phyloP scores from a whole-genome alignment of 208 protist genomes.

The Acanthamoeba castellanii region DNA sequence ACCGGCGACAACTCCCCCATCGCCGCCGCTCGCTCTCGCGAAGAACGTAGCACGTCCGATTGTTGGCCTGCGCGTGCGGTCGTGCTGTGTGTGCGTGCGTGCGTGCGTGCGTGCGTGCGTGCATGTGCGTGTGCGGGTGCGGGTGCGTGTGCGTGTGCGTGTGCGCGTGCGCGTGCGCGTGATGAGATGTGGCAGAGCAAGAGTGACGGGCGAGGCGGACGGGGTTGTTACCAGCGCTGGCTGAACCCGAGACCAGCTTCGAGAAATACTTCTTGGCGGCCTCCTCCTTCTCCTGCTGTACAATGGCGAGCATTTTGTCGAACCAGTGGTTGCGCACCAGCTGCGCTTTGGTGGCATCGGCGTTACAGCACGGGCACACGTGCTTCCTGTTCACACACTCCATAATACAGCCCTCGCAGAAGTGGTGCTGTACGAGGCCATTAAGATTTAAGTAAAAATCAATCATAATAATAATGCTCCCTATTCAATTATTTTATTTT shows the following conservation, averaged over 20 bases:
- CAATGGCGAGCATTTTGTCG: slow-evolving; percentile 72
- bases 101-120: too few species aligned
- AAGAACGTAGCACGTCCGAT: background rate
- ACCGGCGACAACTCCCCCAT: slow-evolving; percentile 65
- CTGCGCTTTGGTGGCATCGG: background rate
- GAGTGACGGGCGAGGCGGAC: background rate
- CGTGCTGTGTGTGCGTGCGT: too few species aligned
- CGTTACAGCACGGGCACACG: slow-evolving; percentile 72
- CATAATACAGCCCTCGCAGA: slow-evolving; percentile 73
- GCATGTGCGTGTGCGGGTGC: too few species aligned
- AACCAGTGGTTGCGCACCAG: slow-evolving; percentile 68
- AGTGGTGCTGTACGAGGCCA: slow-evolving; percentile 33
- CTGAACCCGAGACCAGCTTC: background rate
- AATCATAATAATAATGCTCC: too few species aligned
- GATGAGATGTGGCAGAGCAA: background rate
- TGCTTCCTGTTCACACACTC: slow-evolving; percentile 76
- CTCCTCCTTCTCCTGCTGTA: slow-evolving; percentile 72
- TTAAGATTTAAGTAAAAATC: too few species aligned
- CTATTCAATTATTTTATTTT: too few species aligned
- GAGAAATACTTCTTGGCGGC: slow-evolving; percentile 73
- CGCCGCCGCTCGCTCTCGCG: background rate
- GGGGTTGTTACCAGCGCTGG: background rate
- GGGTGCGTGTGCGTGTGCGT: too few species aligned
- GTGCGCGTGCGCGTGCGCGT: background rate
- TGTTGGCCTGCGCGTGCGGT: background rate